Conservation (phyloP, 306 rosid species). For the Prunus salicina region DNA sequence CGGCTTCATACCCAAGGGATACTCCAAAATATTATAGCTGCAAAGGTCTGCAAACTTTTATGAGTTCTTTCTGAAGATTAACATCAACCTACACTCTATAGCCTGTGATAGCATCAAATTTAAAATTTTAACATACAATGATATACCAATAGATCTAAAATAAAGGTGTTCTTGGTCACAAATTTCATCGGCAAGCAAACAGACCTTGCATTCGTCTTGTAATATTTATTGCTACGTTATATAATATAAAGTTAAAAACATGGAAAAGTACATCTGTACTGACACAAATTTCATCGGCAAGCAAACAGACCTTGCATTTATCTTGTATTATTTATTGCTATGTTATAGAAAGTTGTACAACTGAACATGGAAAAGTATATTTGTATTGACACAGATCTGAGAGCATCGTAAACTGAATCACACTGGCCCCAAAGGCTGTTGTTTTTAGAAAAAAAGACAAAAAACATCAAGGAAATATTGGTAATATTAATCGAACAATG, state of each 20-base stretch:
- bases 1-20: not conserved
- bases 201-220: not conserved
- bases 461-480: not conserved
- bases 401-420: not conserved
- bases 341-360: not conserved
- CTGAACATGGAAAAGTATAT: not conserved
- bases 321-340: not conserved
- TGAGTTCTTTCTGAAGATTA: not conserved
- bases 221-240: not conserved
- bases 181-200: not conserved
- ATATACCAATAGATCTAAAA: not conserved
- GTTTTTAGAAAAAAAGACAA: not conserved
- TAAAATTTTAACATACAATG: not conserved
- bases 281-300: not conserved
- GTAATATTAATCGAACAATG: not conserved
- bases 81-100: not conserved
- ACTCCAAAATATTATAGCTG: not conserved
- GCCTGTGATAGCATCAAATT: not conserved
- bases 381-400: not conserved
- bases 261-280: not conserved
- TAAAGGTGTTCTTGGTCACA: not conserved
- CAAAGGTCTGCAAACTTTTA: not conserved
- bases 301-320: slow-evolving; percentile 2
- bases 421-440: not conserved
- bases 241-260: not conserved